Evolutionary conservation across 176 grass and related monocot species (phyloP).

Genomic region (Aegilops sharonensis): DNA sequence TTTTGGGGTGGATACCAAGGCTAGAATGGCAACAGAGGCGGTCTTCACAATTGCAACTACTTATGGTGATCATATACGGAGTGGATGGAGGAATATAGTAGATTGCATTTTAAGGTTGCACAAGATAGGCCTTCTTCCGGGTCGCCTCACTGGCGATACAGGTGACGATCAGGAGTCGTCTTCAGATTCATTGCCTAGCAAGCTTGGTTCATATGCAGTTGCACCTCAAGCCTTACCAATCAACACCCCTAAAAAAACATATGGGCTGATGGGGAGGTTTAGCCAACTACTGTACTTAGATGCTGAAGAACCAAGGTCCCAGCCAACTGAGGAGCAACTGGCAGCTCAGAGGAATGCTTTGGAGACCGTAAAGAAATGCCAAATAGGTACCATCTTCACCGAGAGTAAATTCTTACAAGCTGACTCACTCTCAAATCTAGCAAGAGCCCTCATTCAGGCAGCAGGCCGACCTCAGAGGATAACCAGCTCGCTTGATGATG

Average conservation of each 20-base stretch:
- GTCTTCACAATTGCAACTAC: conserved; percentile 88
- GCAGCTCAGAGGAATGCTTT: conserved; percentile 71
- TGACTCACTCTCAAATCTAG: conserved; percentile 75
- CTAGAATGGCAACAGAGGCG: conserved; percentile 91
- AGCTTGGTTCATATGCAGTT: conserved; percentile 36
- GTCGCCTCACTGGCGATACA: conserved; percentile 54
- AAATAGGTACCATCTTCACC: conserved; percentile 78
- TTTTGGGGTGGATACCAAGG: conserved; percentile 87
- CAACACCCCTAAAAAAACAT: conserved; percentile 62
- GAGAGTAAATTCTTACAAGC: conserved; percentile 98
- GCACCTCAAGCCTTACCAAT: conserved; percentile 53
- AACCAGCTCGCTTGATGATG: conserved; percentile 71
- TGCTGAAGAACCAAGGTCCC: conserved; percentile 72
- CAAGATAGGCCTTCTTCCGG: conserved; percentile 80
- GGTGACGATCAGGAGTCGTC: conserved; percentile 61
- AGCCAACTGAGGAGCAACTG: conserved; percentile 88
- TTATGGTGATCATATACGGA: conserved; percentile 81
- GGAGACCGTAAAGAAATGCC: conserved; percentile 81
- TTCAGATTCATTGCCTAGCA: conserved; percentile 52
- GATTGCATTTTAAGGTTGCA: conserved; percentile 88
- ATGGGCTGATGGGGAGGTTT: conserved; percentile 91
- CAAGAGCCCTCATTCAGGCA: conserved; percentile 70
- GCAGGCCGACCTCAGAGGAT: conserved; percentile 81
- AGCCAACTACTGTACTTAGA: conserved; percentile 82
- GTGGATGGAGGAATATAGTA: conserved; percentile 86